Conservation (phyloP, 345 rosid genomes). For the Gossypium longicalyx region DNA sequence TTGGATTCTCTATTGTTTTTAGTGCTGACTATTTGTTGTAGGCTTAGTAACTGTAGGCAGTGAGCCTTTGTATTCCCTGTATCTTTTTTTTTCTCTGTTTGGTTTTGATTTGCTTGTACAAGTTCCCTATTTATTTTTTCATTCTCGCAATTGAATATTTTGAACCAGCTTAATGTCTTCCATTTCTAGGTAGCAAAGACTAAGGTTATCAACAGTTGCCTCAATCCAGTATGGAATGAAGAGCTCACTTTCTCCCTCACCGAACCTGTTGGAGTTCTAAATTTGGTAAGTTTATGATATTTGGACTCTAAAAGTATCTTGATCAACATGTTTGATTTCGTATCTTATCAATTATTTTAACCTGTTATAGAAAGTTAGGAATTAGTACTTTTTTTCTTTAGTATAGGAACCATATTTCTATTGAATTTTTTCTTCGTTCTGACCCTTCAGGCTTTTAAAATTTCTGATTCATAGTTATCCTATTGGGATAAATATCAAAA, state of each 20-base stretch:
- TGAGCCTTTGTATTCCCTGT: background rate
- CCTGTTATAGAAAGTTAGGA: background rate
- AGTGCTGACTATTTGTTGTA: background rate
- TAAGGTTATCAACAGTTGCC: constrained; percentile 84
- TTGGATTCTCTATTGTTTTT: background rate
- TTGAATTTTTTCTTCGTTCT: background rate
- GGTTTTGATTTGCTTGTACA: background rate
- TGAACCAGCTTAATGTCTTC: background rate
- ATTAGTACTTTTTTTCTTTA: background rate
- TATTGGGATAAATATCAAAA: background rate
- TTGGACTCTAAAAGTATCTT: background rate
- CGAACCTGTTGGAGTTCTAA: constrained; percentile 62
- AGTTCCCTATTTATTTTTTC: background rate
- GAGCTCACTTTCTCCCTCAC: constrained; percentile 66
- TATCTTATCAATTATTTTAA: background rate
- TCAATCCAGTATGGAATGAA: constrained; percentile 96
- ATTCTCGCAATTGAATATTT: background rate
- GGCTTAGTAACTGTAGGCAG: background rate
- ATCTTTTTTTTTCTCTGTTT: background rate
- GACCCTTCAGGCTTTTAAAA: too few relatives aligned
- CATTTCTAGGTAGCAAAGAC: constrained; percentile 72
- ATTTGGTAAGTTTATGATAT: constrained; percentile 41
- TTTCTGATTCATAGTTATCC: background rate
- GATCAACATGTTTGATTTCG: background rate
- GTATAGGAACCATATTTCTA: too few relatives aligned